A percentile compares a stretch with the other conserved stretches of the same genome.
Evolutionary conservation across 257 asterid genomes (phyloP).

Genomic region (Solanum pinnatisectum): DNA sequence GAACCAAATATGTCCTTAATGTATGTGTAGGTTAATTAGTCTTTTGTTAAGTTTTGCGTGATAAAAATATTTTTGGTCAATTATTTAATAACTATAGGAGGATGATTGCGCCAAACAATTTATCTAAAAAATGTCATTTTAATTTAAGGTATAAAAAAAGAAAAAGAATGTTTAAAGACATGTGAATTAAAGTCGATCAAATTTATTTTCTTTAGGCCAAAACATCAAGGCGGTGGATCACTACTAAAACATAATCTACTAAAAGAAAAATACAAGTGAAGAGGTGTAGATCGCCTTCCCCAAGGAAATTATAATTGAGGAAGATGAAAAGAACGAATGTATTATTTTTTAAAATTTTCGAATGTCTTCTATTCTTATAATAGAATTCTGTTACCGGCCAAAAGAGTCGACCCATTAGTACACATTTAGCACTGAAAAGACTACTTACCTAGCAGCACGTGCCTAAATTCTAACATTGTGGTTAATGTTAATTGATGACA

Average conservation of each 20-base stretch:
- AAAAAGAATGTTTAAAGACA: neutral
- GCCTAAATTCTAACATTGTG: neutral
- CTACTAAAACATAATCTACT: too few species aligned
- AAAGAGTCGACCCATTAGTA: too few species aligned
- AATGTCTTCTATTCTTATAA: neutral
- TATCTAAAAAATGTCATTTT: neutral
- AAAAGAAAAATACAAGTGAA: neutral
- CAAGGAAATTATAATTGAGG: too few species aligned
- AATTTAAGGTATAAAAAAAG: too few species aligned
- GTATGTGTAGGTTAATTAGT: neutral
- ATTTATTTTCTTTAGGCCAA: neutral
- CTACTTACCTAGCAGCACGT: neutral
- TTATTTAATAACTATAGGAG: neutral
- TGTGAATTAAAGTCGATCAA: neutral
- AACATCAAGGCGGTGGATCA: neutral
- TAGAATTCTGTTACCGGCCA: neutral
- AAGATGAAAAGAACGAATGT: too few species aligned
- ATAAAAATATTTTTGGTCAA: neutral
- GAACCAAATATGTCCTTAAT: neutral
- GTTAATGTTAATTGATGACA: too few species aligned
- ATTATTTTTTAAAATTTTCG: too few species aligned
- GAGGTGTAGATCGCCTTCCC: neutral
- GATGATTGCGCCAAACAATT: rapidly evolving
- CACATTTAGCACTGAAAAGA: neutral
- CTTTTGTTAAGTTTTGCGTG: neutral